Base-by-base conservation (phyloP, 2,329 filamentous ascomycete genomes). In the Aspergillaceae sp. region DNA sequence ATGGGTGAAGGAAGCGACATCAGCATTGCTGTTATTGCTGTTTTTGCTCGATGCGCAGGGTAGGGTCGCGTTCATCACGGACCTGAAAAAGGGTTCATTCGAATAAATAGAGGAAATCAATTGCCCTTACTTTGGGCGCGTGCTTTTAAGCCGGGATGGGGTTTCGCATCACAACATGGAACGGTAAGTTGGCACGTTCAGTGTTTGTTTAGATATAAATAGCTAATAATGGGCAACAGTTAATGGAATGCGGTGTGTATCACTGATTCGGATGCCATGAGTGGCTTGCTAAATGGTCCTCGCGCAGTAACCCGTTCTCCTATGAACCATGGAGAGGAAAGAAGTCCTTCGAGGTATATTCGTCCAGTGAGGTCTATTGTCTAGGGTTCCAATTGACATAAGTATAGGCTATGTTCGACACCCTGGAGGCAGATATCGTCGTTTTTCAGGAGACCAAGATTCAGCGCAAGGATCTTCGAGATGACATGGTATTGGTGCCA, bases 361-460 rank as follows among this genome's bases (percentile, higher is more conserved):
- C 11, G 10, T 32, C 29, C 41, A 46, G 8, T 45, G 26, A 19
- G 19, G 19, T 19, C 19, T 28, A 10, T 33, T 9, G 32, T 37
- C 11, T 32, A n/a, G 38, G 35, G 27, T 7, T 26, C 32, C 42
- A 9, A 7, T 38, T 47, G 28, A 45, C 32, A 41, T 9, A 45
- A 43, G 4, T 36, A 33, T 42, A 87, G 84, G 77, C 84, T 54
- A 97, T 97, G 92, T 97, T 98, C 68, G 87, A 95, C 55, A 86
- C 85, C 38, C 77, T 98, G 5, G 86, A 92, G 63, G 83, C 90
- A 44, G 92, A 98, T 64, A 92, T 98, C 52, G 82, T 97, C 11
- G 77, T 96, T 48, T 89, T 97, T 74, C 92, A 98, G 66, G 92
- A 97, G 68, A 83, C 88, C 38, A 98, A 97, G 69, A 96, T 97